Conservation (phyloP, 257 asterid genomes). For the Primulina huaijiensis region DNA sequence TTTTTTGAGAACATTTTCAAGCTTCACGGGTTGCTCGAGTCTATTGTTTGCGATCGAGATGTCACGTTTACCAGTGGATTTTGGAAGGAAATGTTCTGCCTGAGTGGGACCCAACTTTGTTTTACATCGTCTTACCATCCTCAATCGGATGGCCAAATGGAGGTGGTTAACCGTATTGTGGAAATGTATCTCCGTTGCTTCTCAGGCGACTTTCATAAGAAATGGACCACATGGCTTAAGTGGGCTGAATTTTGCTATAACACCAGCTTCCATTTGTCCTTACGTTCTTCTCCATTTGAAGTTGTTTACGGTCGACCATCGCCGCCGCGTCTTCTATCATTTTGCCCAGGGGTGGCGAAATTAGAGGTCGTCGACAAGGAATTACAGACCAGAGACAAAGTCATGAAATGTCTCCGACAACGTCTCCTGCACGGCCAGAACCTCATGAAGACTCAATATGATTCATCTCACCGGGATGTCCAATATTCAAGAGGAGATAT, state of each 20-base stretch:
- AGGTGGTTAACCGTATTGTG: neutral
- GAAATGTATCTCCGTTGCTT: constrained; percentile 7
- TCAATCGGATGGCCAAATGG: neutral
- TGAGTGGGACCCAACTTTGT: neutral
- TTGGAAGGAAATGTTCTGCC: neutral
- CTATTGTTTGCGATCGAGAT: neutral
- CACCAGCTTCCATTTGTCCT: neutral
- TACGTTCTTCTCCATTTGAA: neutral
- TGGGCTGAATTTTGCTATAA: neutral
- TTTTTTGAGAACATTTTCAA: neutral
- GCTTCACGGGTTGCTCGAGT: neutral
- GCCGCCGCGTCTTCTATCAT: neutral
- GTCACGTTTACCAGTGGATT: neutral
- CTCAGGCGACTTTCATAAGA: neutral
- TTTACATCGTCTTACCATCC: neutral
- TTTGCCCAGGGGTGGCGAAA: neutral
- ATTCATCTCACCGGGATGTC: too few relatives aligned
- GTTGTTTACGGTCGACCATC: neutral
- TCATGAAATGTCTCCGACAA: too few relatives aligned
- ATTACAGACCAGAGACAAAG: too few relatives aligned
- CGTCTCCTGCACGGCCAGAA: too few relatives aligned
- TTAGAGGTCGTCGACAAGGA: too few relatives aligned
- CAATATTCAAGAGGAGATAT: too few relatives aligned
- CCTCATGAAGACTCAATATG: too few relatives aligned
- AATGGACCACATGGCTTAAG: neutral